Conservation (phyloP, 2,329 filamentous ascomycete species). For the Teratosphaeria pseudoeucalypti region DNA sequence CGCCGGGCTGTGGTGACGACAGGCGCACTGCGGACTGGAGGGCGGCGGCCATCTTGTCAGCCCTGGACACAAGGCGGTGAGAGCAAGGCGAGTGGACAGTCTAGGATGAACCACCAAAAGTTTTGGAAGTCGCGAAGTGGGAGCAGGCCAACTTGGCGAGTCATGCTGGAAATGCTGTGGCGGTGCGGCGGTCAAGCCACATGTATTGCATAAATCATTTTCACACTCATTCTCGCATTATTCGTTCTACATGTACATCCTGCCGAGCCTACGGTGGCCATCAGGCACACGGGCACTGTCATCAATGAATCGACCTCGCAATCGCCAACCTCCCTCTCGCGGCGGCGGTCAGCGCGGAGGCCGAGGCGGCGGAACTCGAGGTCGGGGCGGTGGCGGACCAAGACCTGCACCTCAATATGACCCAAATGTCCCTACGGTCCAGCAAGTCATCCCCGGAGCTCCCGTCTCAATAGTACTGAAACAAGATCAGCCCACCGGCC, state of each 20-base stretch:
- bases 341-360: not conserved
- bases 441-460: conserved; percentile 50
- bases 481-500: conserved; percentile 62
- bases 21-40: conserved; percentile 19
- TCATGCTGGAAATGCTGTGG: not conserved
- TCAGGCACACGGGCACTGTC: not conserved
- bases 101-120: not conserved
- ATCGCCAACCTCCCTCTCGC: conserved; percentile 17
- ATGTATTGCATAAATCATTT: not conserved
- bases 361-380: conserved; percentile 1
- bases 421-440: conserved; percentile 19
- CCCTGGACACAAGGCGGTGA: not conserved
- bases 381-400: not conserved
- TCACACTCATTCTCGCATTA: not conserved
- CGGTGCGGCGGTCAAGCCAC: not conserved
- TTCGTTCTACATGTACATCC: not conserved
- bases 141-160: not conserved
- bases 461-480: conserved; percentile 65
- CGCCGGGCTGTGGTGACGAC: conserved; percentile 17
- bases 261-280: not conserved
- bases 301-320: conserved; percentile 21
- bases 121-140: not conserved
- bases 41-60: conserved; percentile 10
- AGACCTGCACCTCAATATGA: not conserved
- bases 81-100: not conserved